Evolutionary conservation across 1,284 basidiomycete genomes (phyloP), one percentile per base, ranked within the genome.

Genomic region (Hymenochaete sp.): DNA sequence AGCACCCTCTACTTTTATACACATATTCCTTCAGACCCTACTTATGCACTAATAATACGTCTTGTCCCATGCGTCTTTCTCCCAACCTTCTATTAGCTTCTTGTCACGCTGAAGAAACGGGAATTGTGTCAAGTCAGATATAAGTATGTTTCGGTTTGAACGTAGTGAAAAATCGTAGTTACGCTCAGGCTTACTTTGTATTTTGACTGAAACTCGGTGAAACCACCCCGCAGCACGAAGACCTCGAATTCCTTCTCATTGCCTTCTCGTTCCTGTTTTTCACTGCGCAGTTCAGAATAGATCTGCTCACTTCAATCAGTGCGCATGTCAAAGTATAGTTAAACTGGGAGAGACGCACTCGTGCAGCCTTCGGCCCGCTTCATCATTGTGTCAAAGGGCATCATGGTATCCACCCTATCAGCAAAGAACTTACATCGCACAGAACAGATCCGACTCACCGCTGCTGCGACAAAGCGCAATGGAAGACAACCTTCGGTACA

Each of bases 361-460:
- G 66, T 28, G 84, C 85, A 51, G 84, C 79, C 55, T 77, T 78
- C 0, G 85, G 84, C 14, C 84, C 85, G 37, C 84, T 87, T 43
- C 19, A n/a, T 35, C 5, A n/a, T 6, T 8, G 13, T 6, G 14
- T n/a, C n/a, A 38, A 21, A 22, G 18, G 19, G 5, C 21, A 38
- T 38, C 13, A 24, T 9, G 26, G 43, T 47, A 35, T 19, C 3
- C 16, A n/a, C n/a, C n/a, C n/a, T n/a, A n/a, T n/a, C n/a, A n/a
- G n/a, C 3, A 18, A 22, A 41, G 37, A 43, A n/a, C 37, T 41
- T 38, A 35, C 44, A 31, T 32, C 11, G 45, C 13, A 27, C 24
- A 19, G 2, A 14, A 61, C 79, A 33, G 55, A n/a, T n/a, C n/a
- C n/a, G 14, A 35, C 21, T 35, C 21, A 85, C 83, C 86, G 70